phyloP scores from a whole-genome alignment of 306 rosid genomes.

The Hippophae gyantsensis region DNA sequence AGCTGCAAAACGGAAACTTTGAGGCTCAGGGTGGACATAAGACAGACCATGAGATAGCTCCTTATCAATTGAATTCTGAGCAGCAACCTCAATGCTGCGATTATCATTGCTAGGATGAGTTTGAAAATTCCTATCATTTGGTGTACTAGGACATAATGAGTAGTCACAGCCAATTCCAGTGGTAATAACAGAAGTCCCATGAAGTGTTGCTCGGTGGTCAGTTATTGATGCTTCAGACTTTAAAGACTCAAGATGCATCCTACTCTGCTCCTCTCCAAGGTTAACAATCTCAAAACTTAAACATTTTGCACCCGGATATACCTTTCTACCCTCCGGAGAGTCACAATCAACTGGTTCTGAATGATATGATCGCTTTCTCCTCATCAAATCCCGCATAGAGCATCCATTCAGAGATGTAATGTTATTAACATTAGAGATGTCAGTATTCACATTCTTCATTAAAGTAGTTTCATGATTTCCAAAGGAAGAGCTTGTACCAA shows the following conservation, averaged over 20 bases:
- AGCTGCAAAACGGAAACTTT: conserved; percentile 20
- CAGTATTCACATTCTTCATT: conserved; percentile 20
- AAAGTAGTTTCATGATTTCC: conserved; percentile 17
- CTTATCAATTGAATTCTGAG: conserved; percentile 11
- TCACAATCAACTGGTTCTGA: conserved; percentile 34
- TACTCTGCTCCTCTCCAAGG: conserved; percentile 12
- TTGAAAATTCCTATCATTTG: conserved; percentile 27
- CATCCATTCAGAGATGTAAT: conserved; percentile 25
- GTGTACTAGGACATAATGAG: conserved; percentile 11
- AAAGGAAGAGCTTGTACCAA: conserved; percentile 21
- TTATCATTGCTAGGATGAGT: conserved; percentile 16
- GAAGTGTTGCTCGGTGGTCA: conserved; percentile 22
- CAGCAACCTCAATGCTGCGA: conserved; percentile 10
- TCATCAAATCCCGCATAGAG: conserved; percentile 88
- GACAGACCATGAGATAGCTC: conserved; percentile 22
- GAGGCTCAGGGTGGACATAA: conserved; percentile 13
- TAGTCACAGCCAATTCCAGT: conserved; percentile 23
- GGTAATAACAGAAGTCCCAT: conserved; percentile 18
- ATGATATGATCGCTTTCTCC: conserved; percentile 57
- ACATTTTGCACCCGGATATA: conserved; percentile 24
- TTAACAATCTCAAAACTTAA: conserved; percentile 24
- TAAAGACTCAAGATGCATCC: conserved; percentile 13
- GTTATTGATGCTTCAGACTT: conserved; percentile 13
- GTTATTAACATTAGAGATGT: conserved; percentile 29
- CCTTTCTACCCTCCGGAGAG: conserved; percentile 29